phyloP scores from a whole-genome alignment of 2,329 filamentous ascomycete genomes.

The Stagonosporopsis cucurbitacearum region DNA sequence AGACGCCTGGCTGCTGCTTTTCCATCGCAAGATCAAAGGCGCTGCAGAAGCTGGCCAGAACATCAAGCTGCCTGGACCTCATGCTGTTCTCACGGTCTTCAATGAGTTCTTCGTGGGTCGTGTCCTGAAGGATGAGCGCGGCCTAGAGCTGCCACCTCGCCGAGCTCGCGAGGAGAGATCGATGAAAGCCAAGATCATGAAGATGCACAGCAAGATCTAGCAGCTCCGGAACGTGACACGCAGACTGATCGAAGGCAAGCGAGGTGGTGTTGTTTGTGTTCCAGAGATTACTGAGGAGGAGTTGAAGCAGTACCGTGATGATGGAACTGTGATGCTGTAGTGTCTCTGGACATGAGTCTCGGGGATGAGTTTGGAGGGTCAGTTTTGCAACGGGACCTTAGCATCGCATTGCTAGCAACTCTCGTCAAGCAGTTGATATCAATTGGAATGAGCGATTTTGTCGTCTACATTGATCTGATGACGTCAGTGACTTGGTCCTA shows the following conservation, averaged over 20 bases:
- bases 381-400: too few species aligned
- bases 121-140: background rate
- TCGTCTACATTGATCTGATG: background rate
- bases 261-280: background rate
- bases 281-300: background rate
- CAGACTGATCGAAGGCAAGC: background rate
- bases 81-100: background rate
- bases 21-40: slow-evolving; percentile 17
- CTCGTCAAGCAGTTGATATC: background rate
- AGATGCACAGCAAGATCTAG: background rate
- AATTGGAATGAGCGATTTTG: background rate
- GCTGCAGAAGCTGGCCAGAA: slow-evolving; percentile 6
- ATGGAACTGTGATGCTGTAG: too few species aligned
- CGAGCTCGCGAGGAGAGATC: background rate
- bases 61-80: background rate
- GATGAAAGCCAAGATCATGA: background rate
- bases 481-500: background rate
- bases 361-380: too few species aligned
- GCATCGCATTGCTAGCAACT: background rate
- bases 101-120: background rate
- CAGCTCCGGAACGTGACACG: background rate
- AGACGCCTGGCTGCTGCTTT: slow-evolving; percentile 23
- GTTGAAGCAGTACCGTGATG: background rate
- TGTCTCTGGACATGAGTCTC: too few species aligned
- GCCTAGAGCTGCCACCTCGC: background rate